Conservation (phyloP, 2,329 filamentous ascomycete species). For the Aspergillus ruber region DNA sequence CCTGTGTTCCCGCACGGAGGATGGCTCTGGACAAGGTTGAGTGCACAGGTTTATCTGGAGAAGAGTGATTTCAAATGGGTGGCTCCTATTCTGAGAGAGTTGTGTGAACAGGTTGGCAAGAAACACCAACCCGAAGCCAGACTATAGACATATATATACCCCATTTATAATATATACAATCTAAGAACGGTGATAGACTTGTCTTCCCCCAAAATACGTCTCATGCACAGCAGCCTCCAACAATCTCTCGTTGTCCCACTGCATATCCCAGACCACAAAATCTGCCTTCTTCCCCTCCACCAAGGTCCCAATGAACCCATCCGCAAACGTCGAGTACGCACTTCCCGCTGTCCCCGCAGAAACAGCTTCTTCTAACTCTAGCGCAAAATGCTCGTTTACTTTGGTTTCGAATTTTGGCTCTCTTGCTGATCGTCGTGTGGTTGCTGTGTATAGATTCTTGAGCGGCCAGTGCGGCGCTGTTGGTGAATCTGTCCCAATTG, state of each 20-base stretch:
- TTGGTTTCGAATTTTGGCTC: conserved; percentile 29
- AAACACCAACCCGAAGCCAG: conserved; percentile 20
- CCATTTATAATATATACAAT: not conserved
- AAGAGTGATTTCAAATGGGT: conserved; percentile 69
- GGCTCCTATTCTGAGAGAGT: conserved; percentile 51
- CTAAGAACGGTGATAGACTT: conserved; percentile 16
- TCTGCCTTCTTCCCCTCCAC: conserved; percentile 38
- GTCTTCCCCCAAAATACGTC: conserved; percentile 39
- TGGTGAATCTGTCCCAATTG: conserved; percentile 45
- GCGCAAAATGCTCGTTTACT: conserved; percentile 37
- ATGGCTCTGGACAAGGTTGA: conserved; percentile 65
- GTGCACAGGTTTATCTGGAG: conserved; percentile 80
- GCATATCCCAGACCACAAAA: conserved; percentile 39
- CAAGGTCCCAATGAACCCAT: conserved; percentile 32
- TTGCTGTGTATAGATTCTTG: conserved; percentile 45
- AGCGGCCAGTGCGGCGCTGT: conserved; percentile 42
- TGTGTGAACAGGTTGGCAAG: conserved; percentile 49
- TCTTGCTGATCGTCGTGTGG: conserved; percentile 40
- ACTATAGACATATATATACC: not conserved
- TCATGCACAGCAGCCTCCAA: conserved; percentile 34
- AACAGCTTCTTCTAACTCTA: conserved; percentile 38
- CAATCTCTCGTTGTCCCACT: conserved; percentile 32
- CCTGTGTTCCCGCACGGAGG: conserved; percentile 56
- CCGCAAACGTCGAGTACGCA: conserved; percentile 42
- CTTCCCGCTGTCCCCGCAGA: conserved; percentile 40